Base-by-base conservation (phyloP, 176 grass and related monocot species). In the Microstegium vimineum region DNA sequence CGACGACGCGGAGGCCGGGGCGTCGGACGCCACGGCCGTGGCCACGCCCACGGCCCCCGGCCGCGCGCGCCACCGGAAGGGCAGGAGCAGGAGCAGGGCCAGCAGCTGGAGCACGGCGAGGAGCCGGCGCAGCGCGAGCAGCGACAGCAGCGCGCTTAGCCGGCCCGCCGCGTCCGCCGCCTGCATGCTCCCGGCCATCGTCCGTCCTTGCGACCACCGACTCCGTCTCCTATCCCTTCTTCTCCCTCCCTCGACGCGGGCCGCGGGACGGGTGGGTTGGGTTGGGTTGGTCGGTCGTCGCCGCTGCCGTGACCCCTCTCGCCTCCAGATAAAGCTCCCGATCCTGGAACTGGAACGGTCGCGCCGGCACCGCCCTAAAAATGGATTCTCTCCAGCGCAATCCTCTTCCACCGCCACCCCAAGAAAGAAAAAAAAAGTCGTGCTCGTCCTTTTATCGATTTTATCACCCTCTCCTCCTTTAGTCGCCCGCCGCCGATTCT, bases 151-250 rank as follows among this genome's bases (percentile, higher is more conserved):
- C 34, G 69, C 89, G 82, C 82, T 94, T 8, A 94, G 70, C 74
- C 92, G 81, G 23, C 92, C 86, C 74, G 86, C 89, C 20, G 92
- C 89, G 59, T 90, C 92, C 67, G 92, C 89, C 84, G 92, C 87
- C 72, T 90, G 88, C 89, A 94, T 94, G 87, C 87, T 85, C 78
- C 87, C 78, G n/a, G 87, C 83, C 87, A 89, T 89, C 78, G n/a
- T 82, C 83, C 87, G 85, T 89, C 77, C 70, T 47, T 33, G 62
- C 43, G 31, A 66, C 64, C 73, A 40, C 75, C 62, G 33, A 12
- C 73, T 41, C 83, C 65, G 77, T 31, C 47, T 47, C 35, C 49
- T 71, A 62, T 25, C 43, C 28, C 77, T 51, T 13, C 17, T 51
- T 34, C 45, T 37, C 6, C 75, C 75, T 62, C 10, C 78, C 78